Percentiles rank a stretch among this genome's conserved stretches.
Evolutionary conservation across 345 rosid genomes (phyloP).

Genomic region (Citrus inodora): DNA sequence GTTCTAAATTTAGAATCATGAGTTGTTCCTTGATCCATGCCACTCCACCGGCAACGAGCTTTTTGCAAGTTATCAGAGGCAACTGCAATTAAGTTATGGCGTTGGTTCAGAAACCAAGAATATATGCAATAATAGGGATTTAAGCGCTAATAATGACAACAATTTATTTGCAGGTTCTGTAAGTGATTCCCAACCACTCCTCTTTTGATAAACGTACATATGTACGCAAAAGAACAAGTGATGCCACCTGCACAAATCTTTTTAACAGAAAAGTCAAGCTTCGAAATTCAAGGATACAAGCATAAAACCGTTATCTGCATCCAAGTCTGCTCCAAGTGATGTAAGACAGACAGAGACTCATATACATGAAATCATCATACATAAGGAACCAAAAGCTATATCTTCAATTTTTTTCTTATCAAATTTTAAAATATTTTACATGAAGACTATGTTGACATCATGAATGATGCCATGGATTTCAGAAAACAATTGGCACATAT

Average conservation of each 20-base stretch:
- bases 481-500: background rate
- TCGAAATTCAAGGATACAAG: background rate
- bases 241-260: background rate
- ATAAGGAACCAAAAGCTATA: background rate
- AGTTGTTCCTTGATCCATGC: constrained; percentile 42
- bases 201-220: background rate
- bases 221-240: background rate
- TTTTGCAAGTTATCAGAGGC: background rate
- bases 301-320: background rate
- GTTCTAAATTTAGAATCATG: constrained; percentile 14
- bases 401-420: background rate
- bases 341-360: background rate
- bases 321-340: background rate
- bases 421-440: background rate
- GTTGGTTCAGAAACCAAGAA: background rate
- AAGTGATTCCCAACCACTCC: background rate
- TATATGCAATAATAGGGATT: background rate
- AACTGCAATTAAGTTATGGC: background rate
- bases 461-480: background rate
- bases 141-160: background rate
- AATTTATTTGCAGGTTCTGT: background rate
- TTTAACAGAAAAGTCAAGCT: background rate
- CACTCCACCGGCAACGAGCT: constrained; percentile 7
- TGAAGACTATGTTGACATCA: background rate
- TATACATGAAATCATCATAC: background rate